phyloP scores from a whole-genome alignment of 768 basidiomycete genomes.

The Naganishia vaughanmartiniae region DNA sequence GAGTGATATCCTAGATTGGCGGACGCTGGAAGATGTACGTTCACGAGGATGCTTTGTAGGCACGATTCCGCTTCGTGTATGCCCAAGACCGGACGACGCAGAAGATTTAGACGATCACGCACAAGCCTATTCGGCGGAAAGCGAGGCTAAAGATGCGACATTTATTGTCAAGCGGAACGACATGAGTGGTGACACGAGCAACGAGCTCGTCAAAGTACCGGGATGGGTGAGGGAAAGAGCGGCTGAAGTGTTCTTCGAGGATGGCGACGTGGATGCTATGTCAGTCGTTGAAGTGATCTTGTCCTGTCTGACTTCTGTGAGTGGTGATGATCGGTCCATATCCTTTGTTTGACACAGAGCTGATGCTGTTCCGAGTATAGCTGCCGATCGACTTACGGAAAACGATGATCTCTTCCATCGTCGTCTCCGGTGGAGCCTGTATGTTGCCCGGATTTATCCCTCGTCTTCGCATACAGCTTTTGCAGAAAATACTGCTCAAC shows the following conservation, averaged over 20 bases:
- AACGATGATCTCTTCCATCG: slow-evolving; percentile 75
- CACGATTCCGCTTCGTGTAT: slow-evolving; percentile 52
- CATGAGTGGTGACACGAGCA: slow-evolving; percentile 56
- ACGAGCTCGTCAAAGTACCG: slow-evolving; percentile 69
- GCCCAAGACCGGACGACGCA: neutral
- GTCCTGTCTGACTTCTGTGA: slow-evolving; percentile 7
- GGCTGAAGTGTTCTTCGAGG: slow-evolving; percentile 85
- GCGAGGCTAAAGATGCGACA: slow-evolving; percentile 10
- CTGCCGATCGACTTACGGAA: slow-evolving; percentile 85
- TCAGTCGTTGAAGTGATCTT: slow-evolving; percentile 79
- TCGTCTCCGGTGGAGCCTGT: slow-evolving; percentile 82
- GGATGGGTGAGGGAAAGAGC: slow-evolving; percentile 93
- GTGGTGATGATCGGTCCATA: neutral
- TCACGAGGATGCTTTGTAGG: slow-evolving; percentile 87
- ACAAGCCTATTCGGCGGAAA: neutral
- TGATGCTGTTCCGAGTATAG: slow-evolving; percentile 53
- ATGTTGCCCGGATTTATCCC: slow-evolving; percentile 92
- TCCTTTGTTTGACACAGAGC: neutral
- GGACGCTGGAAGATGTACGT: slow-evolving; percentile 77
- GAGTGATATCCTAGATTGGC: slow-evolving; percentile 48
- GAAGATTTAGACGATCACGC: slow-evolving; percentile 5
- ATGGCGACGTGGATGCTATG: slow-evolving; percentile 80
- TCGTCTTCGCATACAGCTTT: slow-evolving; percentile 74
- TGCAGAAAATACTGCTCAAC: slow-evolving; percentile 59
- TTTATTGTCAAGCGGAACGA: neutral